Conservation (phyloP, 2,329 filamentous ascomycete genomes). For the Fusarium kyushuense region DNA sequence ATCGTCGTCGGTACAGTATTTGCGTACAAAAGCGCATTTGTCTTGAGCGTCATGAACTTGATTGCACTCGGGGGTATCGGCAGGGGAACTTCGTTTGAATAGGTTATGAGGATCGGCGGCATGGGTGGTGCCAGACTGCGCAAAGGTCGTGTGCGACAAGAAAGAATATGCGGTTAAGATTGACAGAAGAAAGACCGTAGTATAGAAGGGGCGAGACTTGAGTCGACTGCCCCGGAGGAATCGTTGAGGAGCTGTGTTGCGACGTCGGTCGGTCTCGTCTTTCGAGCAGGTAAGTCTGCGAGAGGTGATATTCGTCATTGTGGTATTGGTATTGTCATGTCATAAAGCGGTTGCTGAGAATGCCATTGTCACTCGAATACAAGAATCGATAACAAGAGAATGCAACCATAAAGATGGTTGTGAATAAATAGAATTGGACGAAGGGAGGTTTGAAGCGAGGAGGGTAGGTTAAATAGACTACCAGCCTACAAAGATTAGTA, state of each 20-base stretch:
- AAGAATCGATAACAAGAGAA: neutral
- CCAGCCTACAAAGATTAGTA: neutral
- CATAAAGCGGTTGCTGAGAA: conserved; percentile 34
- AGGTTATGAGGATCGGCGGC: conserved; percentile 30
- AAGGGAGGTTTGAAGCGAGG: conserved; percentile 5
- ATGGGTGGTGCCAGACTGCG: conserved; percentile 21
- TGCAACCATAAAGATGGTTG: neutral
- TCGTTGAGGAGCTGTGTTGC: conserved; percentile 16
- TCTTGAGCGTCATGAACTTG: conserved; percentile 81
- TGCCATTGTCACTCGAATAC: conserved; percentile 23
- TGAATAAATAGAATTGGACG: neutral
- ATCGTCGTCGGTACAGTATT: conserved; percentile 88
- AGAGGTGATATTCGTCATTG: conserved; percentile 31
- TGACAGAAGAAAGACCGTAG: conserved; percentile 60
- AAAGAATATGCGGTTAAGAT: conserved; percentile 61
- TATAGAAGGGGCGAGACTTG: conserved; percentile 63
- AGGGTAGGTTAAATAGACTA: conserved; percentile 16
- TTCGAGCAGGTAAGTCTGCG: conserved; percentile 17
- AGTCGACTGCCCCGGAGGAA: conserved; percentile 53
- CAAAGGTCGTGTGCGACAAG: conserved; percentile 48
- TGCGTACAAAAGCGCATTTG: conserved; percentile 86
- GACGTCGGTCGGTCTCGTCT: conserved; percentile 15
- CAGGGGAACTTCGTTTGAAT: conserved; percentile 45
- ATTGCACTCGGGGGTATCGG: conserved; percentile 71
- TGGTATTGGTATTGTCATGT: conserved; percentile 41